Base-by-base conservation (phyloP, 2,329 filamentous ascomycete species). In the Colletotrichum theobromicola region DNA sequence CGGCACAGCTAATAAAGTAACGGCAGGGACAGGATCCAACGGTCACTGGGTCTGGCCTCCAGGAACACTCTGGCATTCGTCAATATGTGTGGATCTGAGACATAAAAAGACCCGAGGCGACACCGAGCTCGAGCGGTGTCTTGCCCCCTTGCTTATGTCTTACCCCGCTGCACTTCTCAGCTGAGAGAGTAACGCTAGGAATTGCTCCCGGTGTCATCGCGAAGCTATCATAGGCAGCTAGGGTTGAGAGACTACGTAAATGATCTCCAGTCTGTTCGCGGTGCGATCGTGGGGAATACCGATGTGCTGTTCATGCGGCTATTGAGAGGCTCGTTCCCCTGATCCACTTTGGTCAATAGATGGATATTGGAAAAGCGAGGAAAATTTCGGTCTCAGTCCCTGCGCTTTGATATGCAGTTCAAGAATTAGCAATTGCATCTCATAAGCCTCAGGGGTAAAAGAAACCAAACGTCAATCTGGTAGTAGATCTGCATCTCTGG, bases 191-290 rank as follows among this genome's bases (percentile, higher is more conserved):
- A 50, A n/a, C 1, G n/a, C 8, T 5, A 6, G 42, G n/a, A 50
- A 12, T 4, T 13, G 0, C 1, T 21, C n/a, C n/a, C n/a, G n/a
- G n/a, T n/a, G n/a, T n/a, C n/a, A 12, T 46, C 10, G 42, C 42
- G 7, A 21, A 50, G 21, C 10, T 4, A 50, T 46, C 42, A 32
- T 32, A 21, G 10, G n/a, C 7, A 21, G 13, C n/a, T 50, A 21
- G n/a, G 10, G 42, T 50, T 50, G 42, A 21, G 42, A 13, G n/a
- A 4, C 13, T 13, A 6, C 42, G 2, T 21, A 10, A 7, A 50
- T 7, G 42, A 50, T 50, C 10, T 13, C 21, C 42, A 50, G 42
- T 13, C 42, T 50, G n/a, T 21, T 21, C 42, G 42, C 42, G n/a
- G 12, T 50, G n/a, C n/a, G n/a, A 50, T 50, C n/a, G 42, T 50